A percentile compares a stretch with the other conserved stretches of the same genome.
Conservation (phyloP, 2,329 filamentous ascomycete species). For the Cryphonectria radicalis region DNA sequence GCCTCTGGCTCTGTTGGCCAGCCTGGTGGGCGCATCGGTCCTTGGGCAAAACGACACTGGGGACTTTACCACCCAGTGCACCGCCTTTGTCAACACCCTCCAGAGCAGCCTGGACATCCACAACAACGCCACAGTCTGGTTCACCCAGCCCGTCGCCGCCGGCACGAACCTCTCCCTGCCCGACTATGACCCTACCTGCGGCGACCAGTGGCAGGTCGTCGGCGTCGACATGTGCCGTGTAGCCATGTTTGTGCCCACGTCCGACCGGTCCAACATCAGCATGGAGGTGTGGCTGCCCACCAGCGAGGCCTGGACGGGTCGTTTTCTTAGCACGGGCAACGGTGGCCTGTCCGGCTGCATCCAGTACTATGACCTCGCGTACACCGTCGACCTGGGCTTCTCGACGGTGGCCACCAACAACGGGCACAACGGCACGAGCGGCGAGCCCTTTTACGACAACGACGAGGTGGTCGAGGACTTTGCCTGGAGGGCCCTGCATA, state of each 20-base stretch:
- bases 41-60: not conserved
- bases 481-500: conserved; percentile 48
- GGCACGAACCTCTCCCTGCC: conserved; percentile 45
- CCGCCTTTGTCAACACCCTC: conserved; percentile 37
- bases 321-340: conserved; percentile 53
- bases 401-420: conserved; percentile 53
- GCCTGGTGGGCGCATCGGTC: not conserved
- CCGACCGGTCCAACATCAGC: conserved; percentile 47
- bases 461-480: conserved; percentile 45
- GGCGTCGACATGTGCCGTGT: conserved; percentile 38
- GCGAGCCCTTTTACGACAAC: conserved; percentile 41
- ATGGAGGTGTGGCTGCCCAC: conserved; percentile 52
- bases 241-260: conserved; percentile 35
- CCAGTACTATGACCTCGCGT: conserved; percentile 49
- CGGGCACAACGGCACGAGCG: conserved; percentile 50
- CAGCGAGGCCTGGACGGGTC: conserved; percentile 45
- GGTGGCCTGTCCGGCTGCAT: conserved; percentile 53
- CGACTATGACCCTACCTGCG: conserved; percentile 45
- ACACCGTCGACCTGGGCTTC: conserved; percentile 47
- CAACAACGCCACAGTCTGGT: conserved; percentile 41
- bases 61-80: conserved; percentile 30
- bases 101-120: conserved; percentile 35
- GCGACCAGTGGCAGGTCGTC: conserved; percentile 31
- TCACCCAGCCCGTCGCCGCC: conserved; percentile 43
- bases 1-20: not conserved